Evolutionary conservation across 2,329 filamentous ascomycete species (phyloP).

Genomic region (Trichophyton simii): DNA sequence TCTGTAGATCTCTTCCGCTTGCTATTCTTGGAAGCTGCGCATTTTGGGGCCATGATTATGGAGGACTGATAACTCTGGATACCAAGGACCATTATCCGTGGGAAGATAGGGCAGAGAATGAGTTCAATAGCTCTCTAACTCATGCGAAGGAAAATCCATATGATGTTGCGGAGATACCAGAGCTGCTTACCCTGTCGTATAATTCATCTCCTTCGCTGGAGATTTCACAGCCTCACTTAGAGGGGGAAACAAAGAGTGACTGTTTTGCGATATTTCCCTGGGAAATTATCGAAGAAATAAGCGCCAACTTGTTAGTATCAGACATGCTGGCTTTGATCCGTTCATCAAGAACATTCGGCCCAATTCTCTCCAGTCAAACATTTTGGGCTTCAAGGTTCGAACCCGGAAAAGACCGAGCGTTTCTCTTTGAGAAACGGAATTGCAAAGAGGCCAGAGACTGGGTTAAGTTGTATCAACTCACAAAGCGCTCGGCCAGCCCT

Average conservation of each 20-base stretch:
- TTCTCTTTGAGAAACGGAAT: neutral
- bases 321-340: neutral
- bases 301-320: neutral
- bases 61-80: neutral
- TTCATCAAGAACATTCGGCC: neutral
- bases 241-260: too few species aligned
- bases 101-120: neutral
- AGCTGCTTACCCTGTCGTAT: neutral
- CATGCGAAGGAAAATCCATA: neutral
- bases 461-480: neutral
- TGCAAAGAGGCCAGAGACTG: neutral
- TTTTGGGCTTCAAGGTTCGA: constrained; percentile 4
- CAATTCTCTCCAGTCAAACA: neutral
- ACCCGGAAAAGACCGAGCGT: neutral
- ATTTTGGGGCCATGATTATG: neutral
- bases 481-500: neutral
- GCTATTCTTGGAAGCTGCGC: neutral
- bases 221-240: too few species aligned
- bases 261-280: neutral
- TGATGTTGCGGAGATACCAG: neutral
- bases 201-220: neutral
- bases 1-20: neutral
- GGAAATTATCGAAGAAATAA: constrained; percentile 1
- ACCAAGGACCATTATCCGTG: neutral
- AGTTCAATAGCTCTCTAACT: too few species aligned